Evolutionary conservation across 495 filamentous ascomycete species (phyloP).

Genomic region (Daldinia decipiens): DNA sequence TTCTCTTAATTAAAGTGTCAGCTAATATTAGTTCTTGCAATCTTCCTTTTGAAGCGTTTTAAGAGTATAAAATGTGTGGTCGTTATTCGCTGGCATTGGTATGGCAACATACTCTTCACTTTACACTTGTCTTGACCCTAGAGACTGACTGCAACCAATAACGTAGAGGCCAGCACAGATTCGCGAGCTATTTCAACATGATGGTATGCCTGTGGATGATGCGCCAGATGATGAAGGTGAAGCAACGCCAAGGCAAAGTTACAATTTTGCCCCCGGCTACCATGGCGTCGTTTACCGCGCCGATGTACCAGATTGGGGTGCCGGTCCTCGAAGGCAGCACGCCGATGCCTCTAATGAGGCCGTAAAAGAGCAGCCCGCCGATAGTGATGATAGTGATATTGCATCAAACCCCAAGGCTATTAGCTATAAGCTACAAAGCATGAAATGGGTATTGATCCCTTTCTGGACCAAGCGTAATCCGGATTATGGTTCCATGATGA

Average conservation of each 20-base stretch:
- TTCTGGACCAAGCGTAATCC: slow-evolving; percentile 90
- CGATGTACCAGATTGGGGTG: slow-evolving; percentile 67
- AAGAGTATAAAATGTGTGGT: slow-evolving; percentile 74
- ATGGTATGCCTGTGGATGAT: slow-evolving; percentile 81
- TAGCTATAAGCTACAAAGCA: slow-evolving; percentile 86
- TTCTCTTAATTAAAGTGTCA: neutral
- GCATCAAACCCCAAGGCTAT: slow-evolving; percentile 32
- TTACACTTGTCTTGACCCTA: slow-evolving; percentile 4
- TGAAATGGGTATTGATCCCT: slow-evolving; percentile 73
- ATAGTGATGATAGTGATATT: slow-evolving; percentile 15
- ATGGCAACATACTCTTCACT: slow-evolving; percentile 46
- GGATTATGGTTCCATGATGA: slow-evolving; percentile 78
- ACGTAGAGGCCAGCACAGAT: slow-evolving; percentile 71
- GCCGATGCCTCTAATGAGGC: slow-evolving; percentile 15
- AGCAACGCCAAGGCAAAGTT: slow-evolving; percentile 76
- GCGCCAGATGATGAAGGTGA: slow-evolving; percentile 72
- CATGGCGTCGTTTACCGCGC: slow-evolving; percentile 89
- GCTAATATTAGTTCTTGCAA: neutral
- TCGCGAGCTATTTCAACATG: slow-evolving; percentile 72
- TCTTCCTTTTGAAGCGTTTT: neutral
- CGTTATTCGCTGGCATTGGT: slow-evolving; percentile 85
- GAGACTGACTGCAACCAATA: slow-evolving; percentile 26
- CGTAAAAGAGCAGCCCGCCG: slow-evolving; percentile 28
- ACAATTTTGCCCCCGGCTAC: slow-evolving; percentile 93
- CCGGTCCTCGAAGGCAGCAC: slow-evolving; percentile 48